These are phyloP conservation scores for Leccinum fuscescens DNA, from an alignment of 1,284 basidiomycete species.

Conservation along the genomic window DNA sequence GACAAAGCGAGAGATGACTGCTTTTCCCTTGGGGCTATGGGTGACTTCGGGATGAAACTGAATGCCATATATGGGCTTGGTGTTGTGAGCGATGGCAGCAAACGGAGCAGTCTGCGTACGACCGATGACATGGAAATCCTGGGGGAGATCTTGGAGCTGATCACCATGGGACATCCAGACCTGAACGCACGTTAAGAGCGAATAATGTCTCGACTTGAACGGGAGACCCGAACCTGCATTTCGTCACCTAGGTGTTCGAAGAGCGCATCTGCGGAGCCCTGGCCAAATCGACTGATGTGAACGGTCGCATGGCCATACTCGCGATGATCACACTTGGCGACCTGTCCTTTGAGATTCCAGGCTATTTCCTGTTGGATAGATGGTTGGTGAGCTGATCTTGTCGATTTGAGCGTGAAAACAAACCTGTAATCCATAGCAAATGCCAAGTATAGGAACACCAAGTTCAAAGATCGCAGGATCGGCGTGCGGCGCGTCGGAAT, in stretches of 20 bases:
- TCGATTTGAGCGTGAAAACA: conserved; percentile 15
- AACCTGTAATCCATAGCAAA: conserved; percentile 98
- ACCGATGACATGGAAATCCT: conserved; percentile 87
- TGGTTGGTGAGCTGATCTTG: not conserved
- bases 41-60: conserved; percentile 99
- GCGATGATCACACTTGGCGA: conserved; percentile 86
- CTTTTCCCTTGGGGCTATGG: conserved; percentile 87
- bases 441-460: conserved; percentile 92
- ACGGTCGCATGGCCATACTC: conserved; percentile 95
- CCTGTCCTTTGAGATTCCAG: conserved; percentile 84
- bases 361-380: conserved; percentile 72
- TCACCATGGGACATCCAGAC: conserved; percentile 99
- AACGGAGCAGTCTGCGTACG: conserved; percentile 87
- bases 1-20: conserved; percentile 89
- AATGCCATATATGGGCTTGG: conserved; percentile 91
- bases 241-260: conserved; percentile 84
- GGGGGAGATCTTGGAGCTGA: conserved; percentile 82
- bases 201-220: not conserved
- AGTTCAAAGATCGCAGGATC: conserved; percentile 93
- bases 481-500: conserved; percentile 88
- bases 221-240: conserved; percentile 60
- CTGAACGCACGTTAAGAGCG: conserved; percentile 38
- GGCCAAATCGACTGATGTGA: conserved; percentile 69
- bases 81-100: conserved; percentile 90
- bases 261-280: conserved; percentile 67